Evolutionary conservation across 2,329 filamentous ascomycete genomes (phyloP).

Genomic region (Neurospora sp.): DNA sequence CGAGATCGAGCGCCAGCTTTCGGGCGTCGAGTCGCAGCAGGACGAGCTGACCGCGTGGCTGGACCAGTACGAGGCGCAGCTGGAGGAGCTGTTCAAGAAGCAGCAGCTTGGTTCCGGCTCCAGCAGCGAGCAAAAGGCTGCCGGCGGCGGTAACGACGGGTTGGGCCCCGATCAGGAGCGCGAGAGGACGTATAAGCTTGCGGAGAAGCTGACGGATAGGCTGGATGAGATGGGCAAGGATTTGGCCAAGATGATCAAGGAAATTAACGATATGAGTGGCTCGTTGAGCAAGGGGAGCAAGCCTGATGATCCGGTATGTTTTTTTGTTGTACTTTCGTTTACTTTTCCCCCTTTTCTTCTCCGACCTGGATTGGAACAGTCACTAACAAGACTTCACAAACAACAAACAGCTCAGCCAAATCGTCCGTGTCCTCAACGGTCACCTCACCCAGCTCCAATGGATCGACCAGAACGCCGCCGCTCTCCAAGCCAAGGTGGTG

Average conservation of each 20-base stretch:
- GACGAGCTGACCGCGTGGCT: constrained; percentile 82
- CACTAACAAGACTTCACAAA: constrained; percentile 15
- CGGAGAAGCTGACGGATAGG: constrained; percentile 83
- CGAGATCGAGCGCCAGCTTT: constrained; percentile 87
- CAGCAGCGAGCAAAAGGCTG: constrained; percentile 50
- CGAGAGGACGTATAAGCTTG: constrained; percentile 90
- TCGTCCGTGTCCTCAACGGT: constrained; percentile 88
- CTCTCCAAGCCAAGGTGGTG: constrained; percentile 72
- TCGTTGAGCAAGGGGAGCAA: constrained; percentile 83
- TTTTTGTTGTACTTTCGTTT: constrained; percentile 17
- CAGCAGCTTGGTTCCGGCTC: constrained; percentile 38
- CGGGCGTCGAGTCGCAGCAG: constrained; percentile 84
- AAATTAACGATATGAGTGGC: constrained; percentile 90
- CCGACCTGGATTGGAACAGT: background rate
- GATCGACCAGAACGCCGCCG: constrained; percentile 78
- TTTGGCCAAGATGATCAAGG: constrained; percentile 91
- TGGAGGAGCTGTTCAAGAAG: constrained; percentile 78
- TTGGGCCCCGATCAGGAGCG: constrained; percentile 84
- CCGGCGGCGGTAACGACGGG: background rate
- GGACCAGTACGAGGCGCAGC: constrained; percentile 82
- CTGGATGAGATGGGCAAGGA: constrained; percentile 92
- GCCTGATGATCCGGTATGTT: constrained; percentile 71
- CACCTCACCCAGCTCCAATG: constrained; percentile 87
- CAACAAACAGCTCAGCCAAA: constrained; percentile 66
- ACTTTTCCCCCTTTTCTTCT: too few species aligned